A percentile compares a stretch with the other conserved stretches of the same genome.
Evolutionary conservation across 2,329 filamentous ascomycete species (phyloP).

Genomic region (Pseudogymnoascus sp.): DNA sequence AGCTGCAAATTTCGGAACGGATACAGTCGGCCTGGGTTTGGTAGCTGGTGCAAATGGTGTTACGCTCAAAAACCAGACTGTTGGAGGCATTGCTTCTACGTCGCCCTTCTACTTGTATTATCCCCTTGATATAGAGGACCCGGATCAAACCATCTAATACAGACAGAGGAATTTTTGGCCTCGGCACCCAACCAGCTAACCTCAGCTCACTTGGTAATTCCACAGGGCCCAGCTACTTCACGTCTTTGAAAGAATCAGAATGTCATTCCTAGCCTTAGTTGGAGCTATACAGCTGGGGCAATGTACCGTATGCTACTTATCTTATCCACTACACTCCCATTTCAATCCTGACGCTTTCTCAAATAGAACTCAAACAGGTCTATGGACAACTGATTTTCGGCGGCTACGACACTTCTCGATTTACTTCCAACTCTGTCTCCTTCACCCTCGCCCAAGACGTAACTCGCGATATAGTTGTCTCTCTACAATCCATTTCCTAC

Average conservation of each 20-base stretch:
- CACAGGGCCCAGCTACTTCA: constrained; percentile 30
- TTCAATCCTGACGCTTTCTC: neutral
- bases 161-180: constrained; percentile 31
- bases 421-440: constrained; percentile 30
- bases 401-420: constrained; percentile 34
- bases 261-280: constrained; percentile 33
- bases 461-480: constrained; percentile 31
- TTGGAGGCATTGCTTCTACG: constrained; percentile 26
- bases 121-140: constrained; percentile 14
- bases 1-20: constrained; percentile 19
- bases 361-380: constrained; percentile 20
- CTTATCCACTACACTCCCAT: neutral
- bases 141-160: constrained; percentile 13
- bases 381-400: constrained; percentile 33
- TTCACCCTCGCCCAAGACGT: constrained; percentile 31
- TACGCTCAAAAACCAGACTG: constrained; percentile 17
- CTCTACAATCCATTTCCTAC: constrained; percentile 32
- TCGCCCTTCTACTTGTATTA: constrained; percentile 32
- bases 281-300: constrained; percentile 36
- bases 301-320: constrained; percentile 28
- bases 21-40: constrained; percentile 14
- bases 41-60: constrained; percentile 19
- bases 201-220: constrained; percentile 30
- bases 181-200: constrained; percentile 33
- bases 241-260: constrained; percentile 31